These are phyloP conservation scores for Claviceps humidiphila DNA, from an alignment of 2,329 filamentous ascomycete species.

Conservation along the genomic window DNA sequence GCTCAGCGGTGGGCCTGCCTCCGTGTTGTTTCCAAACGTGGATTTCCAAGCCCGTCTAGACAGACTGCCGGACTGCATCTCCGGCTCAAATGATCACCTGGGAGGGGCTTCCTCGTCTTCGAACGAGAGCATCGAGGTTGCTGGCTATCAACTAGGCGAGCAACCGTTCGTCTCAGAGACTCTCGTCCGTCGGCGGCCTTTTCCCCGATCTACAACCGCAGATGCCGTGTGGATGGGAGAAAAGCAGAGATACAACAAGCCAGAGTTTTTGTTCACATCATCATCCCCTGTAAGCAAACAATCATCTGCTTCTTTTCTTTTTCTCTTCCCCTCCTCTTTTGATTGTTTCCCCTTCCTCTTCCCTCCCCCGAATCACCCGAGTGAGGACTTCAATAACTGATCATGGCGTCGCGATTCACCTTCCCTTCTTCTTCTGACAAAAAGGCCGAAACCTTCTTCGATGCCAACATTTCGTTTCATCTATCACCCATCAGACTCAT, in stretches of 20 bases:
- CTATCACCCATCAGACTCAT: conserved; percentile 5
- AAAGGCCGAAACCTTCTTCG: background rate
- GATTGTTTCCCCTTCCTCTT: too few species aligned
- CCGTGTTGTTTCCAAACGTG: background rate
- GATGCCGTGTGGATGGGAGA: conserved; percentile 1
- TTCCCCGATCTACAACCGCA: background rate
- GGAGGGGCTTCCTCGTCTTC: background rate
- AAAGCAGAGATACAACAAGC: background rate
- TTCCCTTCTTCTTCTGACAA: background rate
- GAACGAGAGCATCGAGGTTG: background rate
- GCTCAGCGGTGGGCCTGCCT: background rate
- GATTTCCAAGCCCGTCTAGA: conserved; percentile 2
- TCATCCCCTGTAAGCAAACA: background rate
- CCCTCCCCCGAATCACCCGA: too few species aligned
- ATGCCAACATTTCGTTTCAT: conserved; percentile 1
- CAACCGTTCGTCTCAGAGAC: background rate
- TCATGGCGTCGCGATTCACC: too few species aligned
- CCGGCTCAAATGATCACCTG: background rate
- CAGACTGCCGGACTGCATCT: conserved; percentile 1
- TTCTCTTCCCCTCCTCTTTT: background rate
- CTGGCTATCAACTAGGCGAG: background rate
- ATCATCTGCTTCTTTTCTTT: too few species aligned
- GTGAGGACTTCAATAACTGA: too few species aligned
- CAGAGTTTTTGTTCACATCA: background rate
- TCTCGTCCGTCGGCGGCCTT: background rate